A percentile compares a stretch with the other conserved stretches of the same genome.
Evolutionary conservation across 108 stramenopile species (phyloP).

Genomic region (Nitzschia sp.): DNA sequence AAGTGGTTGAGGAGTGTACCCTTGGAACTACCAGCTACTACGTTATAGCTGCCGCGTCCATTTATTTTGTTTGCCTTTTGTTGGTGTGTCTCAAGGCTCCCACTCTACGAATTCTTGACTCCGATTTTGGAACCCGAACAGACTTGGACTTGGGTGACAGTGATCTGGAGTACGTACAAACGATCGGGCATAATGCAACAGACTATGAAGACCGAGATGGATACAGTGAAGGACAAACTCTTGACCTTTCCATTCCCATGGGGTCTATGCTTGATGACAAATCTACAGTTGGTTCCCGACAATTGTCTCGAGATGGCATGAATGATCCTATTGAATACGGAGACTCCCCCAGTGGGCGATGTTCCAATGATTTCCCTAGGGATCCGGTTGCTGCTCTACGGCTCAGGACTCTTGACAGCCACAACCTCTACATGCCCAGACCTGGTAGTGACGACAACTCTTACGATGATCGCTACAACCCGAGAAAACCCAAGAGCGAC

Average conservation of each 20-base stretch:
- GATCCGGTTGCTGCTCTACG: neutral
- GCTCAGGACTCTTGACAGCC: slow-evolving; percentile 1
- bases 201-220: neutral
- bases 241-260: neutral
- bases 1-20: slow-evolving; percentile 56
- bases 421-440: neutral
- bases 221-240: neutral
- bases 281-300: slow-evolving; percentile 8
- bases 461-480: slow-evolving; percentile 17
- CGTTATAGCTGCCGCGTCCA: slow-evolving; percentile 45
- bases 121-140: slow-evolving; percentile 46
- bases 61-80: slow-evolving; percentile 52
- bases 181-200: neutral
- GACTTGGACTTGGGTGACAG: slow-evolving; percentile 29
- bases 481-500: neutral
- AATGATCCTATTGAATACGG: slow-evolving; percentile 5
- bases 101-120: slow-evolving; percentile 50
- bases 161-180: neutral
- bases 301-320: neutral
- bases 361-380: neutral
- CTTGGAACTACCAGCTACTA: slow-evolving; percentile 45
- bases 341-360: neutral
- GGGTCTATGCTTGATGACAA: slow-evolving; percentile 13
- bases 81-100: slow-evolving; percentile 68
- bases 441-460: neutral